Conservation (phyloP, 106 monocot genomes). For the Dendrobium officinale region DNA sequence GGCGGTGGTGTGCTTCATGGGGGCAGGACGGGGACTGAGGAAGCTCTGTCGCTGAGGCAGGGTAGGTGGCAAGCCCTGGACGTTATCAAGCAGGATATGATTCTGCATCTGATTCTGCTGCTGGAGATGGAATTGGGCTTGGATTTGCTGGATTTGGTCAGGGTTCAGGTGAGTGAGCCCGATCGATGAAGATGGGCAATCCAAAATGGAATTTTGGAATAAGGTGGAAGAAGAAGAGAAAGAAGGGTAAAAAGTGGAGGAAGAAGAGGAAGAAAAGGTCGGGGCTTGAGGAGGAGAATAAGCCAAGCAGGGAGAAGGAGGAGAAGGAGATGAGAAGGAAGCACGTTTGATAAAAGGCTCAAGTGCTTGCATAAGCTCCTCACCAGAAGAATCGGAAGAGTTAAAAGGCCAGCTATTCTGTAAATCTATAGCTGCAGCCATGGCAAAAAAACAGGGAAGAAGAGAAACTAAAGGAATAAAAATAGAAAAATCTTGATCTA, state of each 20-base stretch:
- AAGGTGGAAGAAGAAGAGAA: background rate
- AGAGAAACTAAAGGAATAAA: background rate
- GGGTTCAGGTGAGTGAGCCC: conserved; percentile 28
- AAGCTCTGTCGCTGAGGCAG: background rate
- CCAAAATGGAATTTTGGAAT: conserved; percentile 11
- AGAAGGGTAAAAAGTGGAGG: background rate
- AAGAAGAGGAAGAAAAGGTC: conserved; percentile 1
- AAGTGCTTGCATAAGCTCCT: conserved; percentile 74
- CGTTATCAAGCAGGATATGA: background rate
- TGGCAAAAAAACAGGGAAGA: conserved; percentile 10
- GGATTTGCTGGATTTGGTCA: conserved; percentile 35
- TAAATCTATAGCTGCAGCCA: conserved; percentile 64
- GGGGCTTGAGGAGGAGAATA: background rate
- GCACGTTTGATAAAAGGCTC: conserved; percentile 70
- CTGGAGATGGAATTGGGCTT: conserved; percentile 30
- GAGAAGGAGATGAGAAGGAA: conserved; percentile 14
- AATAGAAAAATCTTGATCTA: background rate
- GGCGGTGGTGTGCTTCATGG: conserved; percentile 31
- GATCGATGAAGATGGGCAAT: conserved; percentile 1
- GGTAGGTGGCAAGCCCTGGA: background rate
- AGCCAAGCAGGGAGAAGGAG: conserved; percentile 13
- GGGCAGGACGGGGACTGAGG: conserved; percentile 17
- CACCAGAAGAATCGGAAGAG: conserved; percentile 14
- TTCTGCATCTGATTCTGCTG: conserved; percentile 18
- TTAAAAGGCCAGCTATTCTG: conserved; percentile 24